Conservation (phyloP, 225 moss, liverwort and hornwort species). For the Sphagnum tenellum region DNA sequence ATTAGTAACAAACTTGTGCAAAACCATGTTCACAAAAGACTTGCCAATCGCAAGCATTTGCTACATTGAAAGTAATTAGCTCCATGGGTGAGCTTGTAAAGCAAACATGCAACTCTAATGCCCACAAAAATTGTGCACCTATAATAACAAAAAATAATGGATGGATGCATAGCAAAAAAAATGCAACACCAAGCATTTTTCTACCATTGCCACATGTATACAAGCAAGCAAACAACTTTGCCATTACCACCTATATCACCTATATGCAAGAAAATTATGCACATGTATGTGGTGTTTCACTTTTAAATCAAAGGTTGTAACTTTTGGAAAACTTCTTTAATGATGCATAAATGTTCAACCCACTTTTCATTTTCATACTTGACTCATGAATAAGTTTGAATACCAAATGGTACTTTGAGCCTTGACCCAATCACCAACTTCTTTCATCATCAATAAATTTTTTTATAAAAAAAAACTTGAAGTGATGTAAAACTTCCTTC, state of each 20-base stretch:
- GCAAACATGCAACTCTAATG: neutral
- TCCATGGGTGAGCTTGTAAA: neutral
- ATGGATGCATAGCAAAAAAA: no score
- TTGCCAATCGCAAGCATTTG: neutral
- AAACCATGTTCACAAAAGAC: neutral
- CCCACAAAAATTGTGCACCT: neutral
- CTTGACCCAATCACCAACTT: neutral
- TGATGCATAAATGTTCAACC: neutral
- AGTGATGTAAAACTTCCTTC: no score
- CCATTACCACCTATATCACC: no score
- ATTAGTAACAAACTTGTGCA: neutral
- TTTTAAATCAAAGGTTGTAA: no score
- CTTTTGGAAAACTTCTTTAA: no score
- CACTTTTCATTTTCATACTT: neutral
- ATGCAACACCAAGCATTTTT: no score
- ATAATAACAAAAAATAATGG: neutral
- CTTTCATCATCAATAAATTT: neutral
- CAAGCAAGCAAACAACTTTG: no score
- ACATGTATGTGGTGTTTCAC: neutral
- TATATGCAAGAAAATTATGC: no score
- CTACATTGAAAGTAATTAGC: neutral
- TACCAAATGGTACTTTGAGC: neutral
- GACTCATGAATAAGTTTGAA: neutral
- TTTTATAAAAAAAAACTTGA: no score
- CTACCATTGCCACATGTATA: no score